Percentiles rank a stretch among this genome's conserved stretches.
Evolutionary conservation across 495 filamentous ascomycete genomes (phyloP).

Genomic region (Polyplosphaeria fusca): DNA sequence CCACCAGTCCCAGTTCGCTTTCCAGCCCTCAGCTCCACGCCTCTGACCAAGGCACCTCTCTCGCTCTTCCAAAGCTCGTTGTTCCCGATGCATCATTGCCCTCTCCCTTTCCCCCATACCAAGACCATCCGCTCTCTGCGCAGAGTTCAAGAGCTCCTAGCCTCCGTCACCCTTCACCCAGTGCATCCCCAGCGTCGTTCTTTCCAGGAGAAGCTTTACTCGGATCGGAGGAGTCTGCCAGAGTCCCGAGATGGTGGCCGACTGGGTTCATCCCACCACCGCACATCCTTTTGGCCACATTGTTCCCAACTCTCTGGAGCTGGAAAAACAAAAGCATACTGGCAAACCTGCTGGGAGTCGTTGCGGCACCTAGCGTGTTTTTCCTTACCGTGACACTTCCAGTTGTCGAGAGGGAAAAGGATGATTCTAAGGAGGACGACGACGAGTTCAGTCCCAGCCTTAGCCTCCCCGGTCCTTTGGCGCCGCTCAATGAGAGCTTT

Average conservation of each 20-base stretch:
- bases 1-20: slow-evolving; percentile 33
- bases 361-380: slow-evolving; percentile 86
- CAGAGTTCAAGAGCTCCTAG: slow-evolving; percentile 44
- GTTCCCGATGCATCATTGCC: slow-evolving; percentile 40
- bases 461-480: slow-evolving; percentile 39
- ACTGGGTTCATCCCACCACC: slow-evolving; percentile 67
- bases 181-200: slow-evolving; percentile 51
- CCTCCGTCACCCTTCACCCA: slow-evolving; percentile 51
- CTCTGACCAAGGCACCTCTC: slow-evolving; percentile 4
- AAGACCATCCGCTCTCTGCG: slow-evolving; percentile 42
- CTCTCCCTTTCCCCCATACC: slow-evolving; percentile 53
- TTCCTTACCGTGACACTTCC: slow-evolving; percentile 89
- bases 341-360: slow-evolving; percentile 72
- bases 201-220: slow-evolving; percentile 36
- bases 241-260: slow-evolving; percentile 61
- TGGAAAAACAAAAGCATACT: slow-evolving; percentile 74
- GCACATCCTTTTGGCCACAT: slow-evolving; percentile 62
- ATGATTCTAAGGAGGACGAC: slow-evolving; percentile 47
- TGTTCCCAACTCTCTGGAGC: slow-evolving; percentile 82
- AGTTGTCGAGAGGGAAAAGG: slow-evolving; percentile 68
- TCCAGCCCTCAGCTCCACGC: slow-evolving; percentile 13
- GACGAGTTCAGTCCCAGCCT: slow-evolving; percentile 11
- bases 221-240: slow-evolving; percentile 19
- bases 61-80: slow-evolving; percentile 17
- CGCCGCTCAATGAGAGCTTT: slow-evolving; percentile 39